Evolutionary conservation across 202 grass and related monocot genomes (phyloP), one percentile per base, ranked within the genome.

Genomic region (Saccharum hybrid): DNA sequence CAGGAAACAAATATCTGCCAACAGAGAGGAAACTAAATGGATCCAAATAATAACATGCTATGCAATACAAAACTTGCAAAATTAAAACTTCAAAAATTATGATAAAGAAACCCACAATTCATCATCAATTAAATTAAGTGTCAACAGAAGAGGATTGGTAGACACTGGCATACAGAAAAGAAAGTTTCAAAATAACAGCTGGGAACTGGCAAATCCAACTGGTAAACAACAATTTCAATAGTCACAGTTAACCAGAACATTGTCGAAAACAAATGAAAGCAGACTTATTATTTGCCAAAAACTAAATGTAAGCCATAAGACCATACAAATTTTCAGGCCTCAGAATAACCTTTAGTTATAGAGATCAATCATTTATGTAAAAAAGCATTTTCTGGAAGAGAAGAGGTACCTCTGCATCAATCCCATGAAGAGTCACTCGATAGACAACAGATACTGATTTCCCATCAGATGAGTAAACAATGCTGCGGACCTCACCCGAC

Each of bases 401-500:
- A 91, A 74, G 51, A 56, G 71, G 26, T 93, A 98, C 96, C 96
- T 96, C 96, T 11, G 93, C 88, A 87, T 98, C 96, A 69, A 84
- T 94, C 62, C 96, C 93, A 86, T 95, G 86, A 51, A 98, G 89
- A 72, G 91, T 98, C 23, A 98, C 91, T 21, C 91, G 93, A 65
- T 95, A 98, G 77, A 98, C 89, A 73, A 95, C 91, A 81, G 89
- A 89, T 69, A 96, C 91, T 37, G 88, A 90, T 51, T 91, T 89
- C 63, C 89, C 89, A 48, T 94, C 93, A 80, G 91, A 82, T 57
- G 96, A 96, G 71, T 96, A 96, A 65, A 92, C 75, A 79, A 96
- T 92, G 82, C 34, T 96, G 67, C 93, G 80, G 57, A 99, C 75
- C 69, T 99, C 91, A 19, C 93, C 96, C 66, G 93, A 92, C 93